phyloP scores from a whole-genome alignment of 805 yeast species.

The Yarrowia porcina region DNA sequence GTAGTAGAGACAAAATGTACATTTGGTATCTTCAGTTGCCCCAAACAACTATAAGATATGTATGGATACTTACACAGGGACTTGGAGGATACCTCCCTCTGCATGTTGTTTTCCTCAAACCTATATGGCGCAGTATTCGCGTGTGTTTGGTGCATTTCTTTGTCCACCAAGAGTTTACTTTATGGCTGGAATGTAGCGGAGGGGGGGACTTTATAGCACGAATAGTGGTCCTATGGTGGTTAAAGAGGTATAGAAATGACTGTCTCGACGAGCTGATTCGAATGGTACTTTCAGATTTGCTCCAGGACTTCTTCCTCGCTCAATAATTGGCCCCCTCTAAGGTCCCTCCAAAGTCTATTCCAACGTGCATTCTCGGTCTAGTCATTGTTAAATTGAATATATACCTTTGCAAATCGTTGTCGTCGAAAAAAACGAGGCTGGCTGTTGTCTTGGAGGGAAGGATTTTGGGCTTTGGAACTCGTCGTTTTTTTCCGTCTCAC shows the following conservation, averaged over 20 bases:
- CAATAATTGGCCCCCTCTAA: too few relatives aligned
- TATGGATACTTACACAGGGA: too few relatives aligned
- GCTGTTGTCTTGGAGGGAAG: background rate
- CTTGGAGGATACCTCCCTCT: background rate
- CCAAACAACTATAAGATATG: too few relatives aligned
- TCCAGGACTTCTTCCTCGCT: background rate
- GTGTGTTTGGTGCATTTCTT: constrained; percentile 18
- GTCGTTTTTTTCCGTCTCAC: background rate
- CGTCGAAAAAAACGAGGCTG: background rate
- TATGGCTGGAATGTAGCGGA: background rate
- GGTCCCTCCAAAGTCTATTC: background rate
- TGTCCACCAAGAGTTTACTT: background rate
- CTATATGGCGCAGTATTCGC: constrained; percentile 13
- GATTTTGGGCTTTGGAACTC: too few relatives aligned
- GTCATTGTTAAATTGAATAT: background rate
- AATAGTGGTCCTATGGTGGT: too few relatives aligned
- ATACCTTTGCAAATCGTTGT: background rate
- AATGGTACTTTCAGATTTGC: background rate
- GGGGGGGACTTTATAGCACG: too few relatives aligned
- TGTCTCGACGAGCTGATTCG: background rate
- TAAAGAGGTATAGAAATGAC: too few relatives aligned
- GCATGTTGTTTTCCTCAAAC: background rate
- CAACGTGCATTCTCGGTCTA: background rate
- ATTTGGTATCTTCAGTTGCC: too few relatives aligned
- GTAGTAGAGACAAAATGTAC: too few relatives aligned